phyloP scores from a whole-genome alignment of 768 basidiomycete species.

The Leucosporidium yakuticum region DNA sequence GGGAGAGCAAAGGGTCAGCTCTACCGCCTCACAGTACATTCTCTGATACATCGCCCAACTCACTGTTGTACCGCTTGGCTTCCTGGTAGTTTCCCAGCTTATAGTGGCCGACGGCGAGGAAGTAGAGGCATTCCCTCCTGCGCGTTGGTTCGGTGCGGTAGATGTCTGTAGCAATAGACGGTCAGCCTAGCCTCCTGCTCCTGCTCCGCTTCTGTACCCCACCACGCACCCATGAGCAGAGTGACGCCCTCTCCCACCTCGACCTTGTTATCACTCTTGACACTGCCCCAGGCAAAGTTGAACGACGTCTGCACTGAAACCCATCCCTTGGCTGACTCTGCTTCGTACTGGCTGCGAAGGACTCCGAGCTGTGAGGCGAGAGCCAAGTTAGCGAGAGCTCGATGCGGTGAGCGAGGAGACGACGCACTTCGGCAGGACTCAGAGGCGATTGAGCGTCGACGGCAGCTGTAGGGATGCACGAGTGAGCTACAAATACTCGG shows the following conservation, averaged over 20 bases:
- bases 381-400: too few species aligned
- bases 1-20: neutral
- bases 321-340: constrained; percentile 73
- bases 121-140: constrained; percentile 88
- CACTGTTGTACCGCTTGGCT: constrained; percentile 86
- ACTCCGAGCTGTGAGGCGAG: constrained; percentile 22
- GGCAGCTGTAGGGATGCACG: constrained; percentile 13
- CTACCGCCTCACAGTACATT: neutral
- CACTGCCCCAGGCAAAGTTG: constrained; percentile 86
- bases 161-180: constrained; percentile 56
- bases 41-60: constrained; percentile 40
- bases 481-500: too few species aligned
- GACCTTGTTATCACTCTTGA: constrained; percentile 77
- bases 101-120: constrained; percentile 90
- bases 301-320: constrained; percentile 93
- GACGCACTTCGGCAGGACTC: neutral
- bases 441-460: constrained; percentile 32
- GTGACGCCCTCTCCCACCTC: constrained; percentile 89
- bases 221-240: constrained; percentile 69
- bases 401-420: too few species aligned
- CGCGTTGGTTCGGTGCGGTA: constrained; percentile 75
- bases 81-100: constrained; percentile 94
- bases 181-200: neutral
- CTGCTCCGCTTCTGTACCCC: neutral
- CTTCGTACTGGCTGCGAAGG: constrained; percentile 25